These are phyloP conservation scores for Phytophthora multivora DNA, from an alignment of 352 stramenopile species.

Conservation along the genomic window DNA sequence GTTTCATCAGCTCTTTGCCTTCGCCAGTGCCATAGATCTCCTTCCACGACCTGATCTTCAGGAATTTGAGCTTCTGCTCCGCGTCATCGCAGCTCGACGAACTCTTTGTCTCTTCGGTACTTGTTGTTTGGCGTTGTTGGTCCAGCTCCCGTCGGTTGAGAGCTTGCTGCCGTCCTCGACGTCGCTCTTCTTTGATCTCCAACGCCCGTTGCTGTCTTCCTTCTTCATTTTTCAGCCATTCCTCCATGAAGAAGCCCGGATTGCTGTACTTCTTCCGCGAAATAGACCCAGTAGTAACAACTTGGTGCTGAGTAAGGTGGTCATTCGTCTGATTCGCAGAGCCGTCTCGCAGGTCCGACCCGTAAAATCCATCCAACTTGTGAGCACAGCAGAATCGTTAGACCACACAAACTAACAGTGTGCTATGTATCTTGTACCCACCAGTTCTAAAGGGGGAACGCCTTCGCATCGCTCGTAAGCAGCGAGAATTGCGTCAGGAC, in stretches of 20 bases:
- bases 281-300: conserved; percentile 20
- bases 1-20: conserved; percentile 55
- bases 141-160: conserved; percentile 17
- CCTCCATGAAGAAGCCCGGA: conserved; percentile 61
- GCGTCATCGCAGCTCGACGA: conserved; percentile 23
- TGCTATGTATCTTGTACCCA: conserved; percentile 8
- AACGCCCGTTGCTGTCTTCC: conserved; percentile 38
- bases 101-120: conserved; percentile 24
- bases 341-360: not conserved
- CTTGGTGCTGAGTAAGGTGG: not conserved
- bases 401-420: not conserved
- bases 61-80: conserved; percentile 49
- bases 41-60: conserved; percentile 65
- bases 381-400: not conserved
- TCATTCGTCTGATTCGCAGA: not conserved
- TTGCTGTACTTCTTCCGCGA: conserved; percentile 64
- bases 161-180: conserved; percentile 23
- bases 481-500: conserved; percentile 24
- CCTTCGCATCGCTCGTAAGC: conserved; percentile 46
- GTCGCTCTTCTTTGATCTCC: conserved; percentile 36
- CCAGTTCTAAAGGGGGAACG: conserved; percentile 49
- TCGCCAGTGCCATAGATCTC: conserved; percentile 70
- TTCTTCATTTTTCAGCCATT: conserved; percentile 59
- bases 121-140: conserved; percentile 21
- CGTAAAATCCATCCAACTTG: conserved; percentile 49